These are phyloP conservation scores for Paracamarosporium sp. DNA, from an alignment of 2,329 filamentous ascomycete genomes.

Conservation along the genomic window DNA sequence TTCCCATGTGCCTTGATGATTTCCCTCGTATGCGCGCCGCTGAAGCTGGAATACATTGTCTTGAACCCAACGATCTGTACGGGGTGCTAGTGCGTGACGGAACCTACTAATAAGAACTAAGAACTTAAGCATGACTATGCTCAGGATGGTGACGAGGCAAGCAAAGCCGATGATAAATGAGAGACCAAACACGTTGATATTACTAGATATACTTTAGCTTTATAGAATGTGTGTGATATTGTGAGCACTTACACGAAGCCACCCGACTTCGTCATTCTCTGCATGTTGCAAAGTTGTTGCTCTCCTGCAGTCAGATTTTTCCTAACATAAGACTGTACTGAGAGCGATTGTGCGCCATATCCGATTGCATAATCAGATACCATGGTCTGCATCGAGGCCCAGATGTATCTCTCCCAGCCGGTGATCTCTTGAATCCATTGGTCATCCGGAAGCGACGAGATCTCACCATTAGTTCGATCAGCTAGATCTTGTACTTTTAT, in stretches of 20 bases:
- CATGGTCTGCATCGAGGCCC: too few relatives aligned
- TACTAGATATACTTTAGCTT: background rate
- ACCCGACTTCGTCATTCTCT: conserved; percentile 1
- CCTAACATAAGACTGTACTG: background rate
- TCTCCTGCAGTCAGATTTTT: background rate
- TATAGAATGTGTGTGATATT: background rate
- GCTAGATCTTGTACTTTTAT: too few relatives aligned
- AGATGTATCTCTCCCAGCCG: too few relatives aligned
- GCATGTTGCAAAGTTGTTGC: background rate
- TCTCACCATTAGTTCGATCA: too few relatives aligned
- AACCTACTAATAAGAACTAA: background rate
- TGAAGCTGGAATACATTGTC: conserved; percentile 11
- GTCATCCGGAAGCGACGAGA: too few relatives aligned
- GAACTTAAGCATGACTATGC: background rate
- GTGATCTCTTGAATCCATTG: too few relatives aligned
- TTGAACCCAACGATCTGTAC: conserved; percentile 10
- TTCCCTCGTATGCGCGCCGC: conserved; percentile 9
- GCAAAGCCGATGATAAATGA: conserved; percentile 5
- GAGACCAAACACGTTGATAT: conserved; percentile 8
- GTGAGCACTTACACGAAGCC: conserved; percentile 7
- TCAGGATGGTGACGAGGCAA: background rate
- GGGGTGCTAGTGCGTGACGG: background rate
- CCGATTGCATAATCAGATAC: too few relatives aligned
- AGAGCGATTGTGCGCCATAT: too few relatives aligned
- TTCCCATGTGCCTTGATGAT: background rate